Evolutionary conservation across 345 rosid species (phyloP).

Genomic region (Pistacia vera): DNA sequence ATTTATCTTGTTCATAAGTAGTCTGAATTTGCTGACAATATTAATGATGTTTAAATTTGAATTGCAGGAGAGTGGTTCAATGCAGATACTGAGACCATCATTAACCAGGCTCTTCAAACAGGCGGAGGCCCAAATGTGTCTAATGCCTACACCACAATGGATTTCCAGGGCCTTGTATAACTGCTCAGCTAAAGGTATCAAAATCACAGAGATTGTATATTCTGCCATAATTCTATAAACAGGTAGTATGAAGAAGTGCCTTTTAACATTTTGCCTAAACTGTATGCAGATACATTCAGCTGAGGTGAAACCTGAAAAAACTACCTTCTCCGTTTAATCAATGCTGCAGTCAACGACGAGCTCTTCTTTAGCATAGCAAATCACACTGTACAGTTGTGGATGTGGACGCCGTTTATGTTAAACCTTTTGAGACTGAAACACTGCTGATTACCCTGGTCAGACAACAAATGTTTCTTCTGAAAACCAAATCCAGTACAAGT

Average conservation of each 20-base stretch:
- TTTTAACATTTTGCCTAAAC: conserved; percentile 3
- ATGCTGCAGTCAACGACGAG: conserved; percentile 54
- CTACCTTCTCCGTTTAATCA: conserved; percentile 32
- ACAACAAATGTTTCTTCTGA: conserved; percentile 50
- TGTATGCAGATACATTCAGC: background rate
- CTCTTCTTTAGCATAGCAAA: conserved; percentile 60
- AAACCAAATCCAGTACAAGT: conserved; percentile 31
- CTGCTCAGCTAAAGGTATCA: no score
- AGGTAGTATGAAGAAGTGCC: background rate
- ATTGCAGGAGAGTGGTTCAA: conserved; percentile 80
- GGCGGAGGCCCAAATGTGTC: conserved; percentile 86
- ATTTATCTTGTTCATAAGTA: background rate
- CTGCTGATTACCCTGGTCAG: conserved; percentile 45
- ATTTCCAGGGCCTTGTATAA: conserved; percentile 56
- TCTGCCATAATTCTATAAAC: no score
- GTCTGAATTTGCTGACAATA: background rate
- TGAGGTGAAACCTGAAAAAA: background rate
- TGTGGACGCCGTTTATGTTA: conserved; percentile 41
- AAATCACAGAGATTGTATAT: no score
- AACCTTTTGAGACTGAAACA: conserved; percentile 42
- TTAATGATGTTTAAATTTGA: background rate
- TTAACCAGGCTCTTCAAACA: conserved; percentile 62
- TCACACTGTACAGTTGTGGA: conserved; percentile 51
- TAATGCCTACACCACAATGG: conserved; percentile 74
- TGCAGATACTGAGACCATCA: conserved; percentile 63